Conservation (phyloP, 148 eudicot genomes). For the Diospyros lotus region DNA sequence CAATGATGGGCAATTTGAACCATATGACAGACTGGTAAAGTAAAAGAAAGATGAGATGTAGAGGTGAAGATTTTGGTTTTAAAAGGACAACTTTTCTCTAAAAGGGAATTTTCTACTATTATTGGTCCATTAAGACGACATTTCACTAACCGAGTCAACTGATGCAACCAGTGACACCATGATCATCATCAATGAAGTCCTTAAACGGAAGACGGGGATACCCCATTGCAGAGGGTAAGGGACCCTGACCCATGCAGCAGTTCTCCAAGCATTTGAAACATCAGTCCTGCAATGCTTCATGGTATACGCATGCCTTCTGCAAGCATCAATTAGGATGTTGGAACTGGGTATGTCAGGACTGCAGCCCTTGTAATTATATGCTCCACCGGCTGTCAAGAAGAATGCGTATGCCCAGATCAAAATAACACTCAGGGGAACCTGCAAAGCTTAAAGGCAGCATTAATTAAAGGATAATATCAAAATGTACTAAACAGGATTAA, state of each 20-base stretch:
- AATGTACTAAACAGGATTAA: background rate
- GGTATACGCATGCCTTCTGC: constrained; percentile 82
- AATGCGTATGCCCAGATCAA: constrained; percentile 88
- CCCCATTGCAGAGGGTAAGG: constrained; percentile 99
- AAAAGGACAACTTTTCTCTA: background rate
- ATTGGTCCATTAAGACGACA: background rate
- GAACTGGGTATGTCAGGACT: constrained; percentile 72
- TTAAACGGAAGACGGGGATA: constrained; percentile 70
- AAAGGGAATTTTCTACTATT: background rate
- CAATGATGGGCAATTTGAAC: background rate
- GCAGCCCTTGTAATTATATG: constrained; percentile 86
- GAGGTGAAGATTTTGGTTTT: background rate
- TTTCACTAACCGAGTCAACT: constrained; percentile 78
- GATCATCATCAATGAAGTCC: constrained; percentile 82
- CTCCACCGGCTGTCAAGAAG: constrained; percentile 94
- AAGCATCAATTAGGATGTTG: constrained; percentile 61
- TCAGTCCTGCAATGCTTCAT: constrained; percentile 96
- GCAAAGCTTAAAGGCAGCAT: constrained; percentile 18
- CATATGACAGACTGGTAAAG: background rate
- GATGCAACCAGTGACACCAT: constrained; percentile 72
- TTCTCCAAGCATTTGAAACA: constrained; percentile 83
- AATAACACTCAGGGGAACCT: constrained; percentile 84
- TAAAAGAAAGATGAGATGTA: background rate
- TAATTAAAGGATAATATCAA: constrained; percentile 1
- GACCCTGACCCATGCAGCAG: constrained; percentile 83